These are phyloP conservation scores for Protomyces pachydermus DNA, from an alignment of 1,139 yeast species.

Conservation along the genomic window DNA sequence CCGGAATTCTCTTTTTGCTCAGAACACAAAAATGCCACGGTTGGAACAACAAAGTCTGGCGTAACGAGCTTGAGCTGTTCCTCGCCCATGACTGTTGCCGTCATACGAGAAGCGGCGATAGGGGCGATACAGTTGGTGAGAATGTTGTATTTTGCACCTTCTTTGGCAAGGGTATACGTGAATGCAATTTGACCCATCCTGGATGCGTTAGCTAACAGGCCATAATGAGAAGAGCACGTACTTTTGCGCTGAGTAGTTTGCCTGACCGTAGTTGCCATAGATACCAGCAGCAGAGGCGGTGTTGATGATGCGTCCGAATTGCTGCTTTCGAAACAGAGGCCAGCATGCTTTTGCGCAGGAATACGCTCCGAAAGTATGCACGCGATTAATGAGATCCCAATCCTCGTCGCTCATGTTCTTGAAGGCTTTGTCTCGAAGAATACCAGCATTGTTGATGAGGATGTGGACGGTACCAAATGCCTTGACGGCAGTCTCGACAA, in stretches of 20 bases:
- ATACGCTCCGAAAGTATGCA: slow-evolving; percentile 85
- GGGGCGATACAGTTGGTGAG: slow-evolving; percentile 86
- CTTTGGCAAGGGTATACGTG: slow-evolving; percentile 91
- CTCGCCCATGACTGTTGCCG: slow-evolving; percentile 82
- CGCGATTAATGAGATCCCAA: slow-evolving; percentile 73
- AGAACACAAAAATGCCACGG: slow-evolving; percentile 75
- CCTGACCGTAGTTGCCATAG: slow-evolving; percentile 95
- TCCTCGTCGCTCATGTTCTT: slow-evolving; percentile 80
- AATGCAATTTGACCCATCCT: slow-evolving; percentile 73
- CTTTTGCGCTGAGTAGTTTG: slow-evolving; percentile 93
- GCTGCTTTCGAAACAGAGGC: slow-evolving; percentile 81
- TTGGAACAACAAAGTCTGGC: slow-evolving; percentile 87
- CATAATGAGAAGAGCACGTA: slow-evolving; percentile 28
- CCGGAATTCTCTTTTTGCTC: slow-evolving; percentile 58
- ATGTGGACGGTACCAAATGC: slow-evolving; percentile 86
- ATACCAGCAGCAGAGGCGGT: slow-evolving; percentile 96
- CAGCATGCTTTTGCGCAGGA: slow-evolving; percentile 86
- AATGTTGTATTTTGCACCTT: slow-evolving; percentile 81
- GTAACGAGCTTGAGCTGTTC: slow-evolving; percentile 72
- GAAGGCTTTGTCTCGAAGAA: slow-evolving; percentile 60
- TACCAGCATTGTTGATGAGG: slow-evolving; percentile 90
- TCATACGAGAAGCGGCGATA: slow-evolving; percentile 92
- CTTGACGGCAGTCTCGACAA: slow-evolving; percentile 79
- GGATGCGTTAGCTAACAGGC: background rate
- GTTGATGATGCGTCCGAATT: slow-evolving; percentile 81